Evolutionary conservation across 75 land plant species (phyloP).

Genomic region (Sequoiadendron giganteum): DNA sequence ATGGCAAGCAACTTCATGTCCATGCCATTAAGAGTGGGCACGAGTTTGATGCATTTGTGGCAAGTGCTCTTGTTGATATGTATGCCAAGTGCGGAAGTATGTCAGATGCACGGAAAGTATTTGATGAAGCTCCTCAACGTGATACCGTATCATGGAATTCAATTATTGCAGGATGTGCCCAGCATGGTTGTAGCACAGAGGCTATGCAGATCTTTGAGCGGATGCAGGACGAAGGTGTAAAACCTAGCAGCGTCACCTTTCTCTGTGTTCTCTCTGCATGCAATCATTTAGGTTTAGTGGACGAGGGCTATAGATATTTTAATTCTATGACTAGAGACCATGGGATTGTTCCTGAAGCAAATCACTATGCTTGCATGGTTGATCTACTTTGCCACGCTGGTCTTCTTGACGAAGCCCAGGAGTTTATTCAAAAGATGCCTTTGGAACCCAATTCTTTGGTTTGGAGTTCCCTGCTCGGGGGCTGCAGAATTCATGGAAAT

Average conservation of each 20-base stretch:
- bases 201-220: conserved; percentile 29
- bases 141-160: conserved; percentile 35
- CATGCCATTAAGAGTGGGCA: conserved; percentile 19
- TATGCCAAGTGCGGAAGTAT: conserved; percentile 46
- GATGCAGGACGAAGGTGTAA: conserved; percentile 15
- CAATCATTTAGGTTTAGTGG: conserved; percentile 15
- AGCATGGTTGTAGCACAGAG: conserved; percentile 25
- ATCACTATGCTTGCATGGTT: conserved; percentile 22
- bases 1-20: conserved; percentile 34
- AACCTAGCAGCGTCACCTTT: conserved; percentile 14
- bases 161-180: conserved; percentile 41
- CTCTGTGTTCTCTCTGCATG: conserved; percentile 17
- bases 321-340: conserved; percentile 12
- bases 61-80: conserved; percentile 37
- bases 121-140: conserved; percentile 17
- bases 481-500: conserved; percentile 12
- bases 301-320: conserved; percentile 13
- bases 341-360: conserved; percentile 9
- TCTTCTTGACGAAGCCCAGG: conserved; percentile 10
- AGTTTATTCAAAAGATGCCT: conserved; percentile 17
- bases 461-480: conserved; percentile 20
- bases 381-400: conserved; percentile 20
- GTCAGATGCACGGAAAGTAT: conserved; percentile 27
- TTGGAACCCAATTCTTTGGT: neutral
- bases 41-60: conserved; percentile 27